These are phyloP conservation scores for Sugiyamaella novakii DNA, from an alignment of 1,139 yeast genomes.

Conservation along the genomic window DNA sequence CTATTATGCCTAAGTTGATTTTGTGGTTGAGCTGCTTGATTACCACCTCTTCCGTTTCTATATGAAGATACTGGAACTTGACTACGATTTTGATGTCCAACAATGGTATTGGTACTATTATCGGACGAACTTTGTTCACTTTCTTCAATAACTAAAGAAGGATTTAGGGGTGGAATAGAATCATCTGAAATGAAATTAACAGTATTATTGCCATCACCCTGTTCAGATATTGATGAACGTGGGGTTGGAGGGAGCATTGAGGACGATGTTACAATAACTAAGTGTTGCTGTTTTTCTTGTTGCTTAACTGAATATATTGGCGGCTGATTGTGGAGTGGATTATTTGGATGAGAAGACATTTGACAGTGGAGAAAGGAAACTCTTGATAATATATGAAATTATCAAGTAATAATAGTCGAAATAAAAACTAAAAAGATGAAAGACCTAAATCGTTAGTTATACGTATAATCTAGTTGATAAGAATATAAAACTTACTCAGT, in stretches of 20 bases:
- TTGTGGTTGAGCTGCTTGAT: not conserved
- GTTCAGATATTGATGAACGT: slow-evolving; percentile 16
- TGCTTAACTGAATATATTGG: no score
- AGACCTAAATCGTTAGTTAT: no score
- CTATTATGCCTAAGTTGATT: not conserved
- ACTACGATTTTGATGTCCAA: not conserved
- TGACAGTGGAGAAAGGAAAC: no score
- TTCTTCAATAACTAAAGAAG: not conserved
- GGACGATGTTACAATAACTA: not conserved
- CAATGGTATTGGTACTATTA: not conserved
- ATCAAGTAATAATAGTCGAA: no score
- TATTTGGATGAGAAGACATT: slow-evolving; percentile 2
- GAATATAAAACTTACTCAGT: no score
- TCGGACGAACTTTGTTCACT: not conserved
- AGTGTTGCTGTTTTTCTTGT: not conserved
- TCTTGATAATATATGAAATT: no score
- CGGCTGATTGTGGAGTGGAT: not conserved
- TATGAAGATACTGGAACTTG: not conserved
- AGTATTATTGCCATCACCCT: slow-evolving; percentile 1
- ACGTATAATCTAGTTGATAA: no score
- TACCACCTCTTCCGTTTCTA: no score
- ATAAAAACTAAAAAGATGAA: no score
- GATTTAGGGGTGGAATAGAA: slow-evolving; percentile 1
- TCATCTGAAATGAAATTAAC: not conserved
- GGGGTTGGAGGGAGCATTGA: slow-evolving; percentile 15